These are phyloP conservation scores for Bryum argenteum DNA, from an alignment of 225 moss, liverwort and hornwort genomes.

Conservation along the genomic window DNA sequence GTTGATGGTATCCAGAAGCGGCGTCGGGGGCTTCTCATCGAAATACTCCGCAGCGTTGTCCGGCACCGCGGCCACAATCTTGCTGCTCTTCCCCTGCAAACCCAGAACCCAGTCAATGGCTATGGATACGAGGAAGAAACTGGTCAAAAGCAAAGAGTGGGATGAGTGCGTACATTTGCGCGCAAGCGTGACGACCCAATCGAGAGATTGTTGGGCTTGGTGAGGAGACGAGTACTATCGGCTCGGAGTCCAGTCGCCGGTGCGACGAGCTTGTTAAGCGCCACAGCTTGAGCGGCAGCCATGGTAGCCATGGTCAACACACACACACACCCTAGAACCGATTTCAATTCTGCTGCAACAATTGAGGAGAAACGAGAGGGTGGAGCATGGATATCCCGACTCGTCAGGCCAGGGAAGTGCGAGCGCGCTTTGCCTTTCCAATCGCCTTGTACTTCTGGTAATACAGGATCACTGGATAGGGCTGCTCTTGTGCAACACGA, in stretches of 20 bases:
- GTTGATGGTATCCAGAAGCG: slow-evolving; percentile 59
- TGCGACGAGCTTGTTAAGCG: slow-evolving; percentile 12
- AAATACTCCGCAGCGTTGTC: slow-evolving; percentile 41
- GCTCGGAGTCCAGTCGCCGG: slow-evolving; percentile 5
- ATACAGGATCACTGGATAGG: slow-evolving; percentile 43
- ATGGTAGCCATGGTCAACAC: slow-evolving; percentile 39
- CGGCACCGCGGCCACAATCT: slow-evolving; percentile 23
- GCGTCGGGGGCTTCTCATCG: slow-evolving; percentile 50
- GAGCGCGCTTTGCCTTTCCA: not conserved
- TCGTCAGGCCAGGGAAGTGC: not conserved
- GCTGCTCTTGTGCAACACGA: slow-evolving; percentile 8
- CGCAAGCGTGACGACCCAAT: slow-evolving; percentile 15
- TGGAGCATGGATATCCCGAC: not conserved
- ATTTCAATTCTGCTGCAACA: not conserved
- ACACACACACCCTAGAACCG: not conserved
- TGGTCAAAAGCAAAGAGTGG: not conserved
- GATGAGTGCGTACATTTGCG: slow-evolving; percentile 22
- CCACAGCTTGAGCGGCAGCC: slow-evolving; percentile 32
- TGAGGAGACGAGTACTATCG: slow-evolving; percentile 15
- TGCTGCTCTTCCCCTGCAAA: slow-evolving; percentile 31
- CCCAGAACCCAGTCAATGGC: slow-evolving; percentile 16
- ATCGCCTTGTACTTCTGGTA: slow-evolving; percentile 13
- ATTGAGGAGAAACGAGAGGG: not conserved
- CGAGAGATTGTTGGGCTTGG: not conserved
- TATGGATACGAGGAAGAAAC: not conserved